phyloP scores from a whole-genome alignment of 2,329 filamentous ascomycete genomes.

The Penicillium decumbens region DNA sequence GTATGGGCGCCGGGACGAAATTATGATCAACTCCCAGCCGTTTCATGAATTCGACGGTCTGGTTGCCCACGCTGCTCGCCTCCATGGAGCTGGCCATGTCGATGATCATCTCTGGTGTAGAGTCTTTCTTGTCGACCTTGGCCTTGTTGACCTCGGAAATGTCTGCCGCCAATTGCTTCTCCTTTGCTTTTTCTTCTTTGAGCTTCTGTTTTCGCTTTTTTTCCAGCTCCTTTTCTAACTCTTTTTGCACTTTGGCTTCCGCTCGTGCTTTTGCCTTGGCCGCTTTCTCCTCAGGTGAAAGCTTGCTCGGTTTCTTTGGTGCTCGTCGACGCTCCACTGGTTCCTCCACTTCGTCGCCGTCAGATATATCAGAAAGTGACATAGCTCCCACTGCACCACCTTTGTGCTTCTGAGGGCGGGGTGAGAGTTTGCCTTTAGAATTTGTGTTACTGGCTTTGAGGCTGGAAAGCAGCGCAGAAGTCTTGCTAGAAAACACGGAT shows the following conservation, averaged over 20 bases:
- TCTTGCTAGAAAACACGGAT: conserved; percentile 37
- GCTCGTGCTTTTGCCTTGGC: conserved; percentile 54
- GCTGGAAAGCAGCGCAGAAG: conserved; percentile 38
- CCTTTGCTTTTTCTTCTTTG: conserved; percentile 55
- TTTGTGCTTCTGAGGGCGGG: conserved; percentile 10
- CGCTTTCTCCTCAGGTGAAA: conserved; percentile 32
- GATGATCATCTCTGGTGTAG: conserved; percentile 72
- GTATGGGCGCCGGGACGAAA: conserved; percentile 37
- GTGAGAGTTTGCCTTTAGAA: neutral
- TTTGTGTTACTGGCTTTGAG: conserved; percentile 16
- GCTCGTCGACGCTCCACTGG: conserved; percentile 39
- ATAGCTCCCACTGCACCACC: neutral
- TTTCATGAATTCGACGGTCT: conserved; percentile 42
- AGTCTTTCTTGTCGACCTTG: conserved; percentile 67
- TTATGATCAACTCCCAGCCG: conserved; percentile 40
- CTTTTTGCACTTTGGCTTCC: conserved; percentile 44
- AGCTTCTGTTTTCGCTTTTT: conserved; percentile 47
- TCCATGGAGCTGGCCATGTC: conserved; percentile 59
- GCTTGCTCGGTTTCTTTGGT: conserved; percentile 39
- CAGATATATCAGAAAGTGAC: conserved; percentile 17
- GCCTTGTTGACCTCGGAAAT: conserved; percentile 69
- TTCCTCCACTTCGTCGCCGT: conserved; percentile 44
- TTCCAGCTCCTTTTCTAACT: conserved; percentile 54
- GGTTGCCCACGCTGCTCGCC: conserved; percentile 41
- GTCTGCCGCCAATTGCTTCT: conserved; percentile 62